Base-by-base conservation (phyloP, 2,329 filamentous ascomycete species). In the Helminthosporium solani region DNA sequence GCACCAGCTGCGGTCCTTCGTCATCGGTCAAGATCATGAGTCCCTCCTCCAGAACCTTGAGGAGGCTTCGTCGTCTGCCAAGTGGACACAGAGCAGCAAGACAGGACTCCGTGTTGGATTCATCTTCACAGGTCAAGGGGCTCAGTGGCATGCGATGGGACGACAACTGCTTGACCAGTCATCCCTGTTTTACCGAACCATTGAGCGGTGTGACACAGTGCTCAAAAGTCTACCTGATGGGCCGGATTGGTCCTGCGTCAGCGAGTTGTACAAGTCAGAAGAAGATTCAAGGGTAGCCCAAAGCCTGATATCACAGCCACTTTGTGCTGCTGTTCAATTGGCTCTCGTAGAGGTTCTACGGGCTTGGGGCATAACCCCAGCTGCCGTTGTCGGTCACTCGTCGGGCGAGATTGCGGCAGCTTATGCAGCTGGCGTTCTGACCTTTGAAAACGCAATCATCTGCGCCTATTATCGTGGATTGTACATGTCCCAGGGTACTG, bases 391-490 rank as follows among this genome's bases (percentile, higher is more conserved):
- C 14, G 66, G 65, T 1, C 66, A 69, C 44, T 69, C 66, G 8
- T 56, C 50, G 19, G 66, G 66, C 2, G 66, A 69, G 33, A 66
- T 69, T 16, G 60, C 60, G 1, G 66, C 65, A 11, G 66, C 64
- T 2, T 67, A 67, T 41, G 19, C 44, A 20, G 14, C 23, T 2
- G 53, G 53, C 8, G 30, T 38, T 7, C 12, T 57, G 7, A 36
- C 47, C 7, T 21, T 21, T 4, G 19, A 43, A n/a, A 28, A 31
- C 21, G 55, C 50, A 12, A 33, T 42, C 7, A 40, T 27, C 20
- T 23, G 53, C 7, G 36, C 44, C 1, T 53, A 57, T 20, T 42
- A 38, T 19, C 39, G 47, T 21, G 47, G 47, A 5, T 7, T 33
- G 16, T 7, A 37, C 14, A 16, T 33, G 9, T 20, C 44, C 12